These are phyloP conservation scores for Cetraspora pellucida DNA, from an alignment of 192 early-diverging fungal species.

Conservation along the genomic window DNA sequence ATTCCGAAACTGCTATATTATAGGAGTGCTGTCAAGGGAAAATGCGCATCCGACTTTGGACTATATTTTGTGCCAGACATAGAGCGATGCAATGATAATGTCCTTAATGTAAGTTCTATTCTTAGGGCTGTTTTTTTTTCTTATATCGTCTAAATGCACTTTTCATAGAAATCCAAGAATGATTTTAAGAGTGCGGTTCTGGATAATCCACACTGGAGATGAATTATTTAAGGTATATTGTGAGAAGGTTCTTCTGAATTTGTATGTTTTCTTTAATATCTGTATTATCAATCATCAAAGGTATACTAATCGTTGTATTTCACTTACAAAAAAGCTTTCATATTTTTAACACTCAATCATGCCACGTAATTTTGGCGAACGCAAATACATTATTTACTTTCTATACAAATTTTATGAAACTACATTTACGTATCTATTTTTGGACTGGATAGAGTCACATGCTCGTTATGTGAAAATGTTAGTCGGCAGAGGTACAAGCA, in stretches of 20 bases:
- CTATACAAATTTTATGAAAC: conserved; percentile 33
- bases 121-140: neutral
- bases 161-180: conserved; percentile 20
- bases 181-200: conserved; percentile 4
- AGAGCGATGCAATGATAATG: too few species aligned
- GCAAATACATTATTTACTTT: conserved; percentile 32
- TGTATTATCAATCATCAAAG: conserved; percentile 6
- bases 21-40: too few species aligned
- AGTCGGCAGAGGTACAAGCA: too few species aligned
- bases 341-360: conserved; percentile 16
- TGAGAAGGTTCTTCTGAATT: conserved; percentile 34
- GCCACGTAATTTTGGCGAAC: conserved; percentile 22
- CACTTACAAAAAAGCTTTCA: conserved; percentile 13
- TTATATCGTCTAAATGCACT: neutral
- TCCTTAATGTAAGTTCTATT: neutral
- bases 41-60: too few species aligned
- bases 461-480: conserved; percentile 13
- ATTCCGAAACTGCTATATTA: too few species aligned
- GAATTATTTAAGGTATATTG: conserved; percentile 27
- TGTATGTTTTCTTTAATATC: conserved; percentile 29
- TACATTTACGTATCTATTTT: conserved; percentile 18
- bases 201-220: conserved; percentile 1
- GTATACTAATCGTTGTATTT: conserved; percentile 3
- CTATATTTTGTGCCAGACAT: too few species aligned
- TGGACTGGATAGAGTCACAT: conserved; percentile 29